Percentiles rank a stretch among this genome's conserved stretches.
Evolutionary conservation across 2,329 filamentous ascomycete genomes (phyloP).

Genomic region (Fusarium verticillioides): DNA sequence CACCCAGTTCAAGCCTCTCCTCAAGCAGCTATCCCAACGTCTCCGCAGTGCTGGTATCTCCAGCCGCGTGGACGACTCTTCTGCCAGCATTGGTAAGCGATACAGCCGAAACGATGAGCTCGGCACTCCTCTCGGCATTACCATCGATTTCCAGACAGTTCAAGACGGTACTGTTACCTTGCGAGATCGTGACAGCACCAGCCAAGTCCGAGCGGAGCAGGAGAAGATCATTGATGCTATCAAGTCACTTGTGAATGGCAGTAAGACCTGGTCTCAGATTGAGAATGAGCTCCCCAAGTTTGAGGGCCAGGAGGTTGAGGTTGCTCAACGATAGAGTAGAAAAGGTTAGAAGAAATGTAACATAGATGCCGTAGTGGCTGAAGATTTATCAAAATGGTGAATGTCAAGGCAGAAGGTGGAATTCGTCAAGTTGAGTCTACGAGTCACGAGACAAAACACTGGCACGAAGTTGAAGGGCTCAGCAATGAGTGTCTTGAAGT

Average conservation of each 20-base stretch:
- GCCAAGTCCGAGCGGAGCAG: constrained; percentile 86
- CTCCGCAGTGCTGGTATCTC: constrained; percentile 82
- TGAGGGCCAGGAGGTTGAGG: constrained; percentile 76
- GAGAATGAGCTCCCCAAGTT: constrained; percentile 84
- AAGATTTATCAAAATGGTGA: neutral
- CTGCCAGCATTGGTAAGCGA: constrained; percentile 92
- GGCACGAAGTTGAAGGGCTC: neutral
- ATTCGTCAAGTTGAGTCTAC: constrained; percentile 24
- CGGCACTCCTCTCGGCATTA: constrained; percentile 92
- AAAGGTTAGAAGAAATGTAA: constrained; percentile 32
- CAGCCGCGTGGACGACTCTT: constrained; percentile 89
- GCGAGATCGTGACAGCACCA: constrained; percentile 89
- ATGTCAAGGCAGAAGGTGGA: constrained; percentile 18
- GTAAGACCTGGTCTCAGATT: constrained; percentile 74
- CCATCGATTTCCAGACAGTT: constrained; percentile 94
- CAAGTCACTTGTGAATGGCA: constrained; percentile 61
- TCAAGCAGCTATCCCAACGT: constrained; percentile 77
- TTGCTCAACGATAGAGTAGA: constrained; percentile 49
- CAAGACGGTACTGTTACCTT: constrained; percentile 89
- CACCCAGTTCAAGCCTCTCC: constrained; percentile 80
- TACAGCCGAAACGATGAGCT: constrained; percentile 96
- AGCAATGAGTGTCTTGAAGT: constrained; percentile 14
- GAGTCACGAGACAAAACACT: constrained; percentile 13
- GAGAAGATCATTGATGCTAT: constrained; percentile 83
- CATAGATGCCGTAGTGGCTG: constrained; percentile 29